A percentile compares a stretch with the other conserved stretches of the same genome.
phyloP scores from a whole-genome alignment of 164 flowering plant species.

The Tetracentron sinense region DNA sequence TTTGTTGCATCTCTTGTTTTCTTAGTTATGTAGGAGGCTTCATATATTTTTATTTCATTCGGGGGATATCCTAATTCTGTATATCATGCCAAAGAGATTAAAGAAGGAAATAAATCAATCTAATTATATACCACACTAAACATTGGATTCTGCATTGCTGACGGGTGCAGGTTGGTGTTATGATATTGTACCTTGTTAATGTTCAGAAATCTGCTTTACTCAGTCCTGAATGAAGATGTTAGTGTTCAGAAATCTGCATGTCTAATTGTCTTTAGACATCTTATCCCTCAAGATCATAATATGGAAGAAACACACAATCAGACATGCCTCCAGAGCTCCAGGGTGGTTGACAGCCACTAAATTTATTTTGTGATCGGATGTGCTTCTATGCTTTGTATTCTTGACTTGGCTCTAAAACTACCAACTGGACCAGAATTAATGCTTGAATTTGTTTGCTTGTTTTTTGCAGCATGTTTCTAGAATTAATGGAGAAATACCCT shows the following conservation, averaged over 20 bases:
- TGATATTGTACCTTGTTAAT: too few species aligned
- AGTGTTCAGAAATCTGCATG: too few species aligned
- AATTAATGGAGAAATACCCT: constrained; percentile 96
- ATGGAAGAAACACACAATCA: neutral
- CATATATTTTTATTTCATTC: neutral
- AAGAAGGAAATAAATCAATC: too few species aligned
- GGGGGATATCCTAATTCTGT: neutral
- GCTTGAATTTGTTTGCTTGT: neutral
- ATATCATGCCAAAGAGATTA: neutral
- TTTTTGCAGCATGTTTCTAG: constrained; percentile 81
- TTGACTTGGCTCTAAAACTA: neutral
- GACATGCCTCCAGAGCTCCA: neutral
- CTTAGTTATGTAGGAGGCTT: neutral
- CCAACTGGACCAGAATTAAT: neutral
- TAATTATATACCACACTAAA: too few species aligned
- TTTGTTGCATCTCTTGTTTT: neutral
- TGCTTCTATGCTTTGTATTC: neutral
- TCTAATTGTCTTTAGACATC: too few species aligned
- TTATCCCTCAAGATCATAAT: too few species aligned
- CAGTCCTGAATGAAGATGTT: too few species aligned
- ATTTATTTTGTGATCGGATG: neutral
- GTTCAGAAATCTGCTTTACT: too few species aligned
- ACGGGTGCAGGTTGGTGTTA: too few species aligned
- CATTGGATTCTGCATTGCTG: too few species aligned
- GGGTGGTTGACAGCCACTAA: neutral